Evolutionary conservation across 331 rosid species (phyloP).

Genomic region (Quercus phellos): DNA sequence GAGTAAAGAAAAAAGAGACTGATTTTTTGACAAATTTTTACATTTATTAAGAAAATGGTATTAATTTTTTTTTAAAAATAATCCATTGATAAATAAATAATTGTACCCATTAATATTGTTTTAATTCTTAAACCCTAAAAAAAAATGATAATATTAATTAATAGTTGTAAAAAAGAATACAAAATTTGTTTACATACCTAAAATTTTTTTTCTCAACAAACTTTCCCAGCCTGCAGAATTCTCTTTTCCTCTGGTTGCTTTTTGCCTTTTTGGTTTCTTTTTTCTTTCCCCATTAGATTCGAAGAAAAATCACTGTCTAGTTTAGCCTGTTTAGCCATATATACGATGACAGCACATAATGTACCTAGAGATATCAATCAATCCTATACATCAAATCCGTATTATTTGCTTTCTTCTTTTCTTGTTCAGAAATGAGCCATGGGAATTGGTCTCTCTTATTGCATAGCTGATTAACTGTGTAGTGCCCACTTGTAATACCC

Average conservation of each 20-base stretch:
- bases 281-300: neutral
- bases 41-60: no score
- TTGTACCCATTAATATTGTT: no score
- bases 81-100: no score
- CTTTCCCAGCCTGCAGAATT: neutral
- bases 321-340: neutral
- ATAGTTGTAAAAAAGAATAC: no score
- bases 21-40: no score
- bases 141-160: no score
- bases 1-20: no score
- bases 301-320: neutral
- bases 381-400: neutral
- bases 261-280: neutral
- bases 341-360: neutral
- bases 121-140: no score
- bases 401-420: neutral
- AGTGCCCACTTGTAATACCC: neutral
- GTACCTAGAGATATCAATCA: neutral
- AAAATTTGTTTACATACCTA: no score
- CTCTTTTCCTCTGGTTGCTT: neutral
- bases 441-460: neutral
- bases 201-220: no score
- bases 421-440: neutral
- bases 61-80: accelerated
- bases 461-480: neutral